These are phyloP conservation scores for Boeremia lycopersici DNA, from an alignment of 2,329 filamentous ascomycete species.

Conservation along the genomic window DNA sequence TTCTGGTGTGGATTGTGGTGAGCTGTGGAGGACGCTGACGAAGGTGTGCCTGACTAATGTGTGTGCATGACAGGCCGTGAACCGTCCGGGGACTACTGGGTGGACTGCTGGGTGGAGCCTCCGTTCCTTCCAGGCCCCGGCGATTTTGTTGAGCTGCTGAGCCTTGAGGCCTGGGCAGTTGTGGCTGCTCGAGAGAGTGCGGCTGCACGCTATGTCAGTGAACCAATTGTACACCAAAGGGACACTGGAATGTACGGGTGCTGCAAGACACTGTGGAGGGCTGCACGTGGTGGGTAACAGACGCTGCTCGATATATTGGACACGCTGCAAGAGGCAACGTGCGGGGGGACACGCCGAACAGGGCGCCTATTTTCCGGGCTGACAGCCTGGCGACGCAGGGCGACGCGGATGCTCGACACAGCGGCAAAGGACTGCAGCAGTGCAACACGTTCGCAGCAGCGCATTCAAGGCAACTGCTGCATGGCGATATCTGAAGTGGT, in stretches of 20 bases:
- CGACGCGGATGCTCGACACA: background rate
- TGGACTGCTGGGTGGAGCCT: constrained; percentile 10
- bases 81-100: constrained; percentile 5
- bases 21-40: constrained; percentile 10
- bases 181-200: constrained; percentile 3
- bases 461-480: constrained; percentile 1
- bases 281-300: constrained; percentile 15
- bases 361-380: constrained; percentile 1
- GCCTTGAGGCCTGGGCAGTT: background rate
- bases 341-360: constrained; percentile 4
- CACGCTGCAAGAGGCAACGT: constrained; percentile 20
- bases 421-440: background rate
- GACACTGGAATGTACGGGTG: constrained; percentile 5
- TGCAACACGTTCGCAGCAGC: constrained; percentile 19
- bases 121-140: constrained; percentile 5
- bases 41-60: constrained; percentile 14
- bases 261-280: constrained; percentile 3
- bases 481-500: constrained; percentile 10
- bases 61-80: constrained; percentile 10
- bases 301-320: constrained; percentile 32
- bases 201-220: constrained; percentile 1
- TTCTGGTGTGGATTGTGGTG: constrained; percentile 2
- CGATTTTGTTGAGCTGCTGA: constrained; percentile 2
- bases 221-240: background rate
- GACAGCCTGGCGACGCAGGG: constrained; percentile 13